A percentile compares a stretch with the other conserved stretches of the same genome.
Evolutionary conservation across 2,329 filamentous ascomycete genomes (phyloP).

Genomic region (Pyrenophora tritici-repentis): DNA sequence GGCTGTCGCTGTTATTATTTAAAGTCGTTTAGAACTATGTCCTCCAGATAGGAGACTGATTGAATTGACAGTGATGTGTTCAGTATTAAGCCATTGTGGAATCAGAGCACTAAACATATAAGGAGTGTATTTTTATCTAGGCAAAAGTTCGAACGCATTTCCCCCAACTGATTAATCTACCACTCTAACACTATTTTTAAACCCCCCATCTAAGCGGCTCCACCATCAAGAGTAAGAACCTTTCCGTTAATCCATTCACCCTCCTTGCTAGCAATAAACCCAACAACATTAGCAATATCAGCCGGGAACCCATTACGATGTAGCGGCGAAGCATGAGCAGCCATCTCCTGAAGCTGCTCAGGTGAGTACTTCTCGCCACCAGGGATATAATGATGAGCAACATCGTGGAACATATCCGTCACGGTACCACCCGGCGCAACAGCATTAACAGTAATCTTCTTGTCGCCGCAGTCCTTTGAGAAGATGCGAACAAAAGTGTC

Average conservation of each 20-base stretch:
- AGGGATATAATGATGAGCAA: slow-evolving; percentile 57
- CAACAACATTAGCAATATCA: slow-evolving; percentile 43
- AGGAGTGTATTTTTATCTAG: too few species aligned
- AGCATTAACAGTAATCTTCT: slow-evolving; percentile 58
- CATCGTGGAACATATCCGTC: slow-evolving; percentile 74
- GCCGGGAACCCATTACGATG: slow-evolving; percentile 52
- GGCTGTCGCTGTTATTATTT: too few species aligned
- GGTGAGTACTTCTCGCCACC: slow-evolving; percentile 32
- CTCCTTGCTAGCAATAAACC: slow-evolving; percentile 40
- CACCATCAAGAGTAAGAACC: slow-evolving; percentile 15
- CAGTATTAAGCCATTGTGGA: too few species aligned
- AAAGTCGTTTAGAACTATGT: too few species aligned
- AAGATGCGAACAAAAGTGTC: slow-evolving; percentile 72
- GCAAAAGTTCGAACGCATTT: too few species aligned
- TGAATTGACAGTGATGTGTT: too few species aligned
- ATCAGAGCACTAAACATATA: too few species aligned
- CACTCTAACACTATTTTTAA: too few species aligned
- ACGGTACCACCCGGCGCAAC: slow-evolving; percentile 71
- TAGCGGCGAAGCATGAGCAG: slow-evolving; percentile 51
- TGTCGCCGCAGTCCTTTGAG: slow-evolving; percentile 63
- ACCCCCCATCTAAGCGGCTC: neutral
- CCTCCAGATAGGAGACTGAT: too few species aligned
- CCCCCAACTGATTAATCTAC: too few species aligned
- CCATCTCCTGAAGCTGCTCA: slow-evolving; percentile 43
- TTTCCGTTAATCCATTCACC: slow-evolving; percentile 43